A percentile compares a stretch with the other conserved stretches of the same genome.
phyloP scores from a whole-genome alignment of 768 basidiomycete genomes.

The Amanita jacksonii region DNA sequence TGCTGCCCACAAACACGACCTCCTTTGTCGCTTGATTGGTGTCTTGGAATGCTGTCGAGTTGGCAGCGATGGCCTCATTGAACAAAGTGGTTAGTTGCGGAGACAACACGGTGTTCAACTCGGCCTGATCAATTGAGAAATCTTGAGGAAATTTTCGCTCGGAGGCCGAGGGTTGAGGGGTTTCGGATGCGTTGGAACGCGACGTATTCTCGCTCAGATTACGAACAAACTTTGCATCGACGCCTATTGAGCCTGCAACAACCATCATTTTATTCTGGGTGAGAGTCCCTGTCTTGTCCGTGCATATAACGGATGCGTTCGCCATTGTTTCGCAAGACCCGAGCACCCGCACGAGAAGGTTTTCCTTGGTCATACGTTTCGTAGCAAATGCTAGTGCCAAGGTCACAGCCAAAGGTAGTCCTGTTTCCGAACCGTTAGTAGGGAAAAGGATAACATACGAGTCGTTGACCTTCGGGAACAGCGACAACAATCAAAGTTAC shows the following conservation, averaged over 20 bases:
- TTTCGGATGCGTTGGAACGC: conserved; percentile 64
- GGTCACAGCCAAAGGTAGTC: conserved; percentile 91
- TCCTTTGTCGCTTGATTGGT: conserved; percentile 49
- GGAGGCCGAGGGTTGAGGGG: conserved; percentile 21
- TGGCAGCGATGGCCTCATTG: conserved; percentile 82
- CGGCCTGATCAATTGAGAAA: conserved; percentile 76
- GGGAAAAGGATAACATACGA: background rate
- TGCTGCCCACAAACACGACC: conserved; percentile 73
- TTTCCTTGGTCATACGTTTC: conserved; percentile 95
- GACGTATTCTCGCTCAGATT: conserved; percentile 60
- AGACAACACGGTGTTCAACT: conserved; percentile 57
- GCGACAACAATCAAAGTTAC: conserved; percentile 65
- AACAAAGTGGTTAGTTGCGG: conserved; percentile 54
- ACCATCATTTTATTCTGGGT: conserved; percentile 95
- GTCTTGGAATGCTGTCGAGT: conserved; percentile 94
- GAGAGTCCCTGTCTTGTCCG: conserved; percentile 94
- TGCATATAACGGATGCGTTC: conserved; percentile 91
- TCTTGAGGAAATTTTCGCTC: conserved; percentile 49
- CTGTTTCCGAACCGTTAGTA: conserved; percentile 24
- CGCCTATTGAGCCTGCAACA: conserved; percentile 90
- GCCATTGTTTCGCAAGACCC: conserved; percentile 99
- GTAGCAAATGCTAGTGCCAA: conserved; percentile 96
- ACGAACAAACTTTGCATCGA: conserved; percentile 90
- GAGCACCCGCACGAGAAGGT: conserved; percentile 89
- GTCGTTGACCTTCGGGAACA: conserved; percentile 34